Evolutionary conservation across 192 early-diverging fungal species (phyloP).

Genomic region (Lobosporangium transversale): DNA sequence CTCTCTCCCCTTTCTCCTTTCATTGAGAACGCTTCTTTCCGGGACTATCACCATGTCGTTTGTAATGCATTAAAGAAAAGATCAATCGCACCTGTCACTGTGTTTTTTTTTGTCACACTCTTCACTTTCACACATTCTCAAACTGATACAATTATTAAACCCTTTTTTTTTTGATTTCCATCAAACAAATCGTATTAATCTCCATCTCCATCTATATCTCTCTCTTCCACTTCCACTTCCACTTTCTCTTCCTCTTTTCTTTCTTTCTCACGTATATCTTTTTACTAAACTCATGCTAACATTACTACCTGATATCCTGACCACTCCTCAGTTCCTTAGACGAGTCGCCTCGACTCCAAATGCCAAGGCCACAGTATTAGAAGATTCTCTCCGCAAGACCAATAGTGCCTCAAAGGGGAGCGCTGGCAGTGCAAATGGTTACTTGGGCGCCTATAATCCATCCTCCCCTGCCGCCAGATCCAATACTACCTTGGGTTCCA

Average conservation of each 20-base stretch:
- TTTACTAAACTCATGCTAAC: slow-evolving; percentile 9
- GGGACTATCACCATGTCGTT: neutral
- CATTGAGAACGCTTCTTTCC: too few species aligned
- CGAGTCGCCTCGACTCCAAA: slow-evolving; percentile 64
- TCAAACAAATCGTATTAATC: too few species aligned
- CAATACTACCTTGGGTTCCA: slow-evolving; percentile 36
- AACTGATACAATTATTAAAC: too few species aligned
- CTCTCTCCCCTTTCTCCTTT: too few species aligned
- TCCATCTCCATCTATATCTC: too few species aligned
- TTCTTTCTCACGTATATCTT: neutral
- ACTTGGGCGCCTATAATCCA: slow-evolving; percentile 29
- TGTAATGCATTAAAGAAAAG: neutral
- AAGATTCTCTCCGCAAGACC: slow-evolving; percentile 14
- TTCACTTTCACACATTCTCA: too few species aligned
- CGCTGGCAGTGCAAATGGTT: slow-evolving; percentile 14
- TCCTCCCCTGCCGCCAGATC: slow-evolving; percentile 34
- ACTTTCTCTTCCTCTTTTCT: neutral
- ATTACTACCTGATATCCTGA: neutral
- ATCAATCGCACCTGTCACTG: neutral
- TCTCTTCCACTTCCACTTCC: too few species aligned
- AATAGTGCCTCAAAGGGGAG: neutral
- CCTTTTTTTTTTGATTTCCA: too few species aligned
- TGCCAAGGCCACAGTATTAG: slow-evolving; percentile 36
- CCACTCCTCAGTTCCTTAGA: slow-evolving; percentile 48
- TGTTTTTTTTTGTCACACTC: too few species aligned